Evolutionary conservation across 2,329 filamentous ascomycete species (phyloP).

Genomic region (Exophiala viscosa): DNA sequence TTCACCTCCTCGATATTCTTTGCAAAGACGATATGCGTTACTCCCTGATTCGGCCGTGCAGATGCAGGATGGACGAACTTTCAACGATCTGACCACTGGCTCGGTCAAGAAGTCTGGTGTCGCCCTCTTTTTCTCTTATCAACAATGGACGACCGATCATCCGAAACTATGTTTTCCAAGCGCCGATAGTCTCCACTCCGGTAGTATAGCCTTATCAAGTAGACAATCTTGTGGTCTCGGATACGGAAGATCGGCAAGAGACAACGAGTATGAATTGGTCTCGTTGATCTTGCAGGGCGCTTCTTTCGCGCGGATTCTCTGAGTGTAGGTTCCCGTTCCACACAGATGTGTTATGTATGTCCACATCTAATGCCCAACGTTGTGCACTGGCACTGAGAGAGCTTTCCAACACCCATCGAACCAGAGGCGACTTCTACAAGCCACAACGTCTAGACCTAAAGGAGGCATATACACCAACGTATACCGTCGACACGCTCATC

Average conservation of each 20-base stretch:
- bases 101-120: background rate
- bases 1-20: background rate
- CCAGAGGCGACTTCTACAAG: too few relatives aligned
- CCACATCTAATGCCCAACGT: background rate
- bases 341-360: background rate
- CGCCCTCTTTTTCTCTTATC: background rate
- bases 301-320: background rate
- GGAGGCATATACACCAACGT: constrained; percentile 34
- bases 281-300: background rate
- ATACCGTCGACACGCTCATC: background rate
- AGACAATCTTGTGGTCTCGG: background rate
- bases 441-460: too few relatives aligned
- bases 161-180: background rate
- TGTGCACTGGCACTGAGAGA: too few relatives aligned
- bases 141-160: background rate
- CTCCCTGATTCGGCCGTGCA: background rate
- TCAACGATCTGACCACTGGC: background rate
- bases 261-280: background rate
- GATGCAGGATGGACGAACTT: background rate
- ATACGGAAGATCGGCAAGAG: background rate
- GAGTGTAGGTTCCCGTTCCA: background rate
- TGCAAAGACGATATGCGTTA: background rate
- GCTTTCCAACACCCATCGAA: too few relatives aligned
- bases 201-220: background rate
- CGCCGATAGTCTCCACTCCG: background rate